Evolutionary conservation across 305 asterid genomes (phyloP).

Genomic region (Solanum hybrid): DNA sequence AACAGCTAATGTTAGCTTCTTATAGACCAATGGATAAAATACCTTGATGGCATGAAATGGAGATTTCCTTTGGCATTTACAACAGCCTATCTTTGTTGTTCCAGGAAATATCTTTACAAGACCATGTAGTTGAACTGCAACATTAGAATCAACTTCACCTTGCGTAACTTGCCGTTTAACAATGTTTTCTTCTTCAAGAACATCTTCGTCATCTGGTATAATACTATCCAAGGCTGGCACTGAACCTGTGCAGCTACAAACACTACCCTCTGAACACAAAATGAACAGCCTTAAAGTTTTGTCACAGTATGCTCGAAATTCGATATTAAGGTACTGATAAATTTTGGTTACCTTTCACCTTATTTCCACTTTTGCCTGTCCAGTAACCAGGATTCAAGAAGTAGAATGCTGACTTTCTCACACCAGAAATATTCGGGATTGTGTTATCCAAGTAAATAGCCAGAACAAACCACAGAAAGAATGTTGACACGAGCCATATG

Average conservation of each 20-base stretch:
- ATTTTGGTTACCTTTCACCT: constrained; percentile 45
- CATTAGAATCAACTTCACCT: constrained; percentile 34
- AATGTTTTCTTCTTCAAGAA: constrained; percentile 67
- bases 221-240: constrained; percentile 39
- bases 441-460: constrained; percentile 88
- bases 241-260: constrained; percentile 53
- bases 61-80: constrained; percentile 64
- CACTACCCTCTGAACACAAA: constrained; percentile 51
- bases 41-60: constrained; percentile 89
- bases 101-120: constrained; percentile 74
- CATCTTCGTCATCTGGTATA: constrained; percentile 73
- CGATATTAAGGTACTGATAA: background rate
- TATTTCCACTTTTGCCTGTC: constrained; percentile 83
- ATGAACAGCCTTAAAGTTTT: constrained; percentile 2
- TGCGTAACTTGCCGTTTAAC: constrained; percentile 58
- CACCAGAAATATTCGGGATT: constrained; percentile 70
- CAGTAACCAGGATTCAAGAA: constrained; percentile 81
- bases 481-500: constrained; percentile 51
- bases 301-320: background rate
- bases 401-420: constrained; percentile 62
- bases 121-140: constrained; percentile 83
- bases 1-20: constrained; percentile 4
- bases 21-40: constrained; percentile 3
- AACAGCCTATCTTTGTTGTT: constrained; percentile 49
- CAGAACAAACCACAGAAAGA: constrained; percentile 59